Evolutionary conservation across 441 rosid species (phyloP).

Genomic region (Gossypium davidsonii): DNA sequence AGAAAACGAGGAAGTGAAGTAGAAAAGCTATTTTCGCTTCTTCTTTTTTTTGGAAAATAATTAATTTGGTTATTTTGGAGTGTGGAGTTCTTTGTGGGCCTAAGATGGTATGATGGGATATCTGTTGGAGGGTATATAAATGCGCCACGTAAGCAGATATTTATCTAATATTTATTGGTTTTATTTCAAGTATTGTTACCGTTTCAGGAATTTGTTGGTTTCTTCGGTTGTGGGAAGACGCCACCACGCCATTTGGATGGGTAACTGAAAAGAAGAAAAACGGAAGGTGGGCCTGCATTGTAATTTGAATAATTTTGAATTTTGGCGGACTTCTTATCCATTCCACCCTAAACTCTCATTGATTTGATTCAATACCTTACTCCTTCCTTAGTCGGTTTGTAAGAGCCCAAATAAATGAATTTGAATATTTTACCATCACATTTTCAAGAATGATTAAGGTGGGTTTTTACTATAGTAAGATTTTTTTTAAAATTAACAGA

Average conservation of each 20-base stretch:
- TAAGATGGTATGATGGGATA: background rate
- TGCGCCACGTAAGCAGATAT: constrained; percentile 9
- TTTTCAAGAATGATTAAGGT: no score
- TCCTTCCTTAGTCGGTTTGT: no score
- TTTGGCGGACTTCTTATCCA: constrained; percentile 23
- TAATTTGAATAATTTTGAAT: constrained; percentile 16
- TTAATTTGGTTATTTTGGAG: background rate
- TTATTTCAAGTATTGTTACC: background rate
- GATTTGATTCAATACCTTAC: background rate
- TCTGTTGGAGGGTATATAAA: constrained; percentile 8
- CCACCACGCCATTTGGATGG: constrained; percentile 10
- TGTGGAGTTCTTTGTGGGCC: constrained; percentile 13
- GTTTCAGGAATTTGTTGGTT: constrained; percentile 10
- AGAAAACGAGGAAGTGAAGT: constrained; percentile 14
- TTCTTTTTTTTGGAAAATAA: background rate
- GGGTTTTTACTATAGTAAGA: no score
- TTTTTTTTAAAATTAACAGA: no score
- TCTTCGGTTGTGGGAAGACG: background rate
- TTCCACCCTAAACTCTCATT: background rate
- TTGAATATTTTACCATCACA: no score
- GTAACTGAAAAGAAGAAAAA: constrained; percentile 10
- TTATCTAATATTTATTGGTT: no score
- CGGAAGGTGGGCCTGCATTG: background rate
- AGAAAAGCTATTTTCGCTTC: constrained; percentile 30
- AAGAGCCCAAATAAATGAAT: no score